A percentile compares a stretch with the other conserved stretches of the same genome.
phyloP scores from a whole-genome alignment of 805 yeast genomes.

The Kockiozyma suomiensis region DNA sequence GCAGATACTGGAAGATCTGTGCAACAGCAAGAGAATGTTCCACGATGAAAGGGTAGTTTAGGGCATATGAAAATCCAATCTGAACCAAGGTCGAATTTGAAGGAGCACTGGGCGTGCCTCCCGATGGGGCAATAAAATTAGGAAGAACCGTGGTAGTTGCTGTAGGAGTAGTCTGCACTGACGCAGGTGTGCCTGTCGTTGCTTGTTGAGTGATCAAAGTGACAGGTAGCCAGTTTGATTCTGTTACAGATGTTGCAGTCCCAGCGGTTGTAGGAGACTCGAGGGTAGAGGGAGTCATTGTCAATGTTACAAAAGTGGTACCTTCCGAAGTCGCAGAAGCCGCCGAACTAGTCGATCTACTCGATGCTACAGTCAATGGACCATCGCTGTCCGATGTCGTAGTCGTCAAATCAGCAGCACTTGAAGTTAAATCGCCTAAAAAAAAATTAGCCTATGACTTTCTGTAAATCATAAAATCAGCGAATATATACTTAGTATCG shows the following conservation, averaged over 20 bases:
- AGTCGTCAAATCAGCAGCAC: not conserved
- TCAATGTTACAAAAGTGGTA: conserved; percentile 34
- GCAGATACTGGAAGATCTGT: conserved; percentile 81
- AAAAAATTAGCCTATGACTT: not conserved
- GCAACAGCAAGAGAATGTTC: conserved; percentile 73
- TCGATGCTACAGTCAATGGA: not conserved
- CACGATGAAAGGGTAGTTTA: conserved; percentile 85
- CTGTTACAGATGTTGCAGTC: conserved; percentile 22
- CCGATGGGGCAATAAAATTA: conserved; percentile 72
- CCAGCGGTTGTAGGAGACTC: conserved; percentile 32
- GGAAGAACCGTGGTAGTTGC: conserved; percentile 57
- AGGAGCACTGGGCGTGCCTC: conserved; percentile 47
- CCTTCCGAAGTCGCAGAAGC: not conserved
- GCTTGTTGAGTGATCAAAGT: conserved; percentile 44
- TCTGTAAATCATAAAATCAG: not conserved
- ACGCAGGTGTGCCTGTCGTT: conserved; percentile 40
- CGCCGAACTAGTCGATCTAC: not conserved
- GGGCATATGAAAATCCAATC: conserved; percentile 74
- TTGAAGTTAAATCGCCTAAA: not conserved
- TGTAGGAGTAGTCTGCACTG: conserved; percentile 32
- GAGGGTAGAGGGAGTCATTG: conserved; percentile 40
- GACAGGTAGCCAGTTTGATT: conserved; percentile 51
- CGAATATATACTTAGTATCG: not conserved
- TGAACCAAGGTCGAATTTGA: conserved; percentile 58
- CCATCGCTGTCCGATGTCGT: not conserved